These are phyloP conservation scores for Plantago ovata DNA, from an alignment of 257 asterid genomes.

Conservation along the genomic window DNA sequence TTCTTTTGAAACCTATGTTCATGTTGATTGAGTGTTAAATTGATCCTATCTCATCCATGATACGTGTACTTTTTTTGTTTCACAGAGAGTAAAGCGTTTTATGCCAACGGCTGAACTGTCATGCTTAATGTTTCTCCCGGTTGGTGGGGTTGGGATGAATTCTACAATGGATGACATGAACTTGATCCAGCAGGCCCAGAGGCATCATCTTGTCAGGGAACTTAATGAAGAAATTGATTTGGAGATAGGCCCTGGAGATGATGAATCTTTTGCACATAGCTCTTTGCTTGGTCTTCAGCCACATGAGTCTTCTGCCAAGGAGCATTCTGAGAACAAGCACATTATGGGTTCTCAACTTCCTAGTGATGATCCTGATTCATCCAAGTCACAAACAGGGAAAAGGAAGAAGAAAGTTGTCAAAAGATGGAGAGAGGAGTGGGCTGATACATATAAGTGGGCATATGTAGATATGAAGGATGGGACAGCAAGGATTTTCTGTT, in stretches of 20 bases:
- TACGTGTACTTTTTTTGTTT: slow-evolving; percentile 19
- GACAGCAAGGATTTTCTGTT: slow-evolving; percentile 93
- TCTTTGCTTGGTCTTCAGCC: slow-evolving; percentile 67
- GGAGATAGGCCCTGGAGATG: slow-evolving; percentile 92
- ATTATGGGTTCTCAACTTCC: slow-evolving; percentile 62
- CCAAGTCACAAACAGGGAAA: slow-evolving; percentile 68
- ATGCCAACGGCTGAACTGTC: slow-evolving; percentile 39
- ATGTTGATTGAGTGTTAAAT: background rate
- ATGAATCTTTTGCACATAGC: slow-evolving; percentile 66
- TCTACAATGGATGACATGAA: slow-evolving; percentile 93
- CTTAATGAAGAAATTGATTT: slow-evolving; percentile 93
- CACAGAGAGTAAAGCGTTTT: slow-evolving; percentile 27
- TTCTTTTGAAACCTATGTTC: background rate
- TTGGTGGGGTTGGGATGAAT: slow-evolving; percentile 74
- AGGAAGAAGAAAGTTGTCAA: slow-evolving; percentile 96
- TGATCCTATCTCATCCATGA: slow-evolving; percentile 16
- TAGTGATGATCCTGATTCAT: slow-evolving; percentile 62
- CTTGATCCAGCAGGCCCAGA: slow-evolving; percentile 88
- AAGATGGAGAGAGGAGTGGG: slow-evolving; percentile 99
- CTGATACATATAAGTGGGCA: slow-evolving; percentile 99
- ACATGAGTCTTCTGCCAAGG: slow-evolving; percentile 78
- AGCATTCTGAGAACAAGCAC: slow-evolving; percentile 64
- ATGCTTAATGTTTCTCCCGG: slow-evolving; percentile 93
- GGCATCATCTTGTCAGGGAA: slow-evolving; percentile 88
- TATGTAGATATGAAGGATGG: slow-evolving; percentile 93